Evolutionary conservation across 805 yeast genomes (phyloP), one percentile per base, ranked within the genome.

Genomic region (Ogataea neopini): DNA sequence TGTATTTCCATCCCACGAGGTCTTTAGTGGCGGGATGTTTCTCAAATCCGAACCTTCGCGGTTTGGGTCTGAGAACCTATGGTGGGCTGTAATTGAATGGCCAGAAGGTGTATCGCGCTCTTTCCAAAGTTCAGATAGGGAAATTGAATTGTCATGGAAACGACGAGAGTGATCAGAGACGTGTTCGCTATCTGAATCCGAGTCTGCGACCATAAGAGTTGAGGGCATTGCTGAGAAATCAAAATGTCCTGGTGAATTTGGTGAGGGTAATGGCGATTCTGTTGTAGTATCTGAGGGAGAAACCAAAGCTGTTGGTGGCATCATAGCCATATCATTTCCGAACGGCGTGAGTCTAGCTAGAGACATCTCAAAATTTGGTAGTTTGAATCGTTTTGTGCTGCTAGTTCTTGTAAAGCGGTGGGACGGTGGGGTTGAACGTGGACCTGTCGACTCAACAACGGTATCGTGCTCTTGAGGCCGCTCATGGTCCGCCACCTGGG

Each of bases 251-350:
- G 42, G 30, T 9, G 52, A 48, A 18, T 37, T 40, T 29, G 56
- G 56, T 6, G 56, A 48, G 17, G 44, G 45, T 10, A 52, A 44
- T 10, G 52, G 56, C 3, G 56, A 49, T 38, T 43, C 48, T 9
- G 52, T 40, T 17, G 51, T 43, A 18, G 40, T 20, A 4, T 45
- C 47, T 14, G 52, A 40, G 5, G 52, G 54, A 2, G 54, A 51
- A 22, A 29, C 13, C 14, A 36, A 25, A 20, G 22, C 41, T 15
- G 46, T n/a, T 14, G 39, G 46, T 14, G 41, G 35, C 29, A 37
- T 25, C 25, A 38, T 30, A 5, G 32, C 28, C 33, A 39, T 28
- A 11, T 39, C 40, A 8, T 22, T 18, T 7, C 30, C 34, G 17
- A 30, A 14, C 5, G 34, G 34, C 3, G 34, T 9, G 17, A 26